phyloP scores from a whole-genome alignment of 345 rosid species.

The Xanthoceras sorbifolium region DNA sequence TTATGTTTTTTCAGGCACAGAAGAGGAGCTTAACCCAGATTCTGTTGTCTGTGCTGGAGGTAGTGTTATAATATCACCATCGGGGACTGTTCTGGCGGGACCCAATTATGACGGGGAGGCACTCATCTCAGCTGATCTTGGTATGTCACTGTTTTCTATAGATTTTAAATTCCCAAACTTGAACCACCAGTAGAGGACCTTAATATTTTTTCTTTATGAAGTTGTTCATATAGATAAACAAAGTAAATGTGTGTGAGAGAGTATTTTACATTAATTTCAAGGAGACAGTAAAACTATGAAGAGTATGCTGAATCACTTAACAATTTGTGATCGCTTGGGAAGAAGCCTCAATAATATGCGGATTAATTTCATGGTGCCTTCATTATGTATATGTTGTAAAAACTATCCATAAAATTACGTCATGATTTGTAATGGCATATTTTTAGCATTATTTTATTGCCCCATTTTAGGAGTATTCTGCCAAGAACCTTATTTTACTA shows the following conservation, averaged over 20 bases:
- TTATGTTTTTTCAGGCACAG: constrained; percentile 63
- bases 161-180: too few species aligned
- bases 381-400: background rate
- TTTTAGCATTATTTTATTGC: background rate
- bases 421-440: background rate
- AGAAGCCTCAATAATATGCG: background rate
- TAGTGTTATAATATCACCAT: constrained; percentile 84
- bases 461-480: background rate
- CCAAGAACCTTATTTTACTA: too few species aligned
- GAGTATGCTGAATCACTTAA: background rate
- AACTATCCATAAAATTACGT: background rate
- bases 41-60: constrained; percentile 93
- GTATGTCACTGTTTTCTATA: constrained; percentile 48
- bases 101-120: constrained; percentile 91
- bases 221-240: background rate
- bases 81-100: constrained; percentile 81
- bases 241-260: background rate
- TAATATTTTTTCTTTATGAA: background rate
- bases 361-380: background rate
- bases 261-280: background rate
- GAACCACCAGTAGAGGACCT: too few species aligned
- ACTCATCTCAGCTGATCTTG: constrained; percentile 85
- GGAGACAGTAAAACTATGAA: background rate
- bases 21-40: constrained; percentile 64
- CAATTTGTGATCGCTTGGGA: background rate